Percentiles rank a stretch among this genome's conserved stretches.
phyloP scores from a whole-genome alignment of 83 land plant genomes.

The Thuja plicata region DNA sequence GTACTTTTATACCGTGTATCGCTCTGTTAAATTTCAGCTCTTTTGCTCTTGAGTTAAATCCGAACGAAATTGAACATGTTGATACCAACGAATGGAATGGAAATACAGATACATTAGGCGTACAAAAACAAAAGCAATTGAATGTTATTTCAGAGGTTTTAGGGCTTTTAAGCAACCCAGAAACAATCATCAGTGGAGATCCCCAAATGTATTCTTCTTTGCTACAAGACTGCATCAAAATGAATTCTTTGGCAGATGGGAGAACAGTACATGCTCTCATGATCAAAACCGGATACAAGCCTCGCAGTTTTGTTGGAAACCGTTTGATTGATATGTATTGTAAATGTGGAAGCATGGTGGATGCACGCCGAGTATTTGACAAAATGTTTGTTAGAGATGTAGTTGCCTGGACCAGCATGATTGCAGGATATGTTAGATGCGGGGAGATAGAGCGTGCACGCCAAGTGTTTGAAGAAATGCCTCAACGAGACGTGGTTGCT shows the following conservation, averaged over 20 bases:
- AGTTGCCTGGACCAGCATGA: conserved; percentile 43
- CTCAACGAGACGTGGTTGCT: conserved; percentile 48
- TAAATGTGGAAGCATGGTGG: conserved; percentile 18
- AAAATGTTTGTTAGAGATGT: conserved; percentile 35
- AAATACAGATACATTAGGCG: neutral
- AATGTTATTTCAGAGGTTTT: neutral
- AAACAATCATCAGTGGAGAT: neutral
- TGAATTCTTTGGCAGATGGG: conserved; percentile 8
- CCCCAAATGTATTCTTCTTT: conserved; percentile 1
- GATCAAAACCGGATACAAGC: conserved; percentile 38
- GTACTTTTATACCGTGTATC: neutral
- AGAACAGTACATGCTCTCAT: conserved; percentile 45
- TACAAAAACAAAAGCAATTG: neutral
- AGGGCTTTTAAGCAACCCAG: neutral
- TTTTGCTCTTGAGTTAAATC: neutral
- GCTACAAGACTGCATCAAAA: neutral
- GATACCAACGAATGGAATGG: neutral
- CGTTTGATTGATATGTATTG: conserved; percentile 47
- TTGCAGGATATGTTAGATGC: conserved; percentile 26
- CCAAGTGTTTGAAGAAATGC: conserved; percentile 57
- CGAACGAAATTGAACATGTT: neutral
- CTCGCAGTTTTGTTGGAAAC: conserved; percentile 43
- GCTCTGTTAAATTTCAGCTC: neutral
- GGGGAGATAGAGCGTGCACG: conserved; percentile 26
- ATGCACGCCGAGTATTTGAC: conserved; percentile 32